Conservation (phyloP, 495 filamentous ascomycete genomes). For the Hypoxylon lienhwacheense region DNA sequence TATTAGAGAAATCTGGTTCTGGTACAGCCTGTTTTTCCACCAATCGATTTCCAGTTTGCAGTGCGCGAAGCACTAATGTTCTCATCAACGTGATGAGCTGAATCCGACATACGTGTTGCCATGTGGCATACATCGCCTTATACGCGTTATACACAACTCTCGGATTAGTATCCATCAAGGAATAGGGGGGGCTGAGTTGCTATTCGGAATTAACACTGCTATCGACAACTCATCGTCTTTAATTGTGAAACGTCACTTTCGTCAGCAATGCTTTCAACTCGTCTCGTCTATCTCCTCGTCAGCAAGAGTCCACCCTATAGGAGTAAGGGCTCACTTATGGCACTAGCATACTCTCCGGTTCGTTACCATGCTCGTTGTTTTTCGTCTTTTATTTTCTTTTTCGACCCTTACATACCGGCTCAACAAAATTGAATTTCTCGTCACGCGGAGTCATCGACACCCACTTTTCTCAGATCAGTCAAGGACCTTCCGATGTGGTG, state of each 20-base stretch:
- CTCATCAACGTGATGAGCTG: constrained; percentile 37
- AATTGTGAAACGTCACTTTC: background rate
- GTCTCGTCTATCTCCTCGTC: too few relatives aligned
- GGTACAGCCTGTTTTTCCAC: background rate
- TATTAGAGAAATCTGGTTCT: background rate
- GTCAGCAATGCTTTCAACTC: background rate
- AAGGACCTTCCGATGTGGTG: background rate
- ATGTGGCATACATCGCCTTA: constrained; percentile 14
- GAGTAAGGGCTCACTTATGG: too few relatives aligned
- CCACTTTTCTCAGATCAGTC: too few relatives aligned
- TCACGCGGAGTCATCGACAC: too few relatives aligned
- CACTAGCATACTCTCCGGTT: too few relatives aligned
- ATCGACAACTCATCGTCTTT: constrained; percentile 1
- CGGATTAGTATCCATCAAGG: constrained; percentile 24
- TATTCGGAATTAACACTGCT: constrained; percentile 3
- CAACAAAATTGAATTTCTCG: background rate
- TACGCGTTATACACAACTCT: constrained; percentile 2
- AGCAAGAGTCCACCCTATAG: too few relatives aligned
- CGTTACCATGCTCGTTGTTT: background rate
- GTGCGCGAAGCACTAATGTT: constrained; percentile 13
- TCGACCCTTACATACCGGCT: too few relatives aligned
- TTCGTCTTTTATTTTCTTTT: background rate
- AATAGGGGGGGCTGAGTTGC: constrained; percentile 5
- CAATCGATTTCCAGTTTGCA: constrained; percentile 2
- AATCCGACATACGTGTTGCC: constrained; percentile 2